Percentiles rank a stretch among this genome's conserved stretches.
These are phyloP conservation scores for Wickerhamomyces canadensis DNA, from an alignment of 805 yeast species.

Conservation along the genomic window DNA sequence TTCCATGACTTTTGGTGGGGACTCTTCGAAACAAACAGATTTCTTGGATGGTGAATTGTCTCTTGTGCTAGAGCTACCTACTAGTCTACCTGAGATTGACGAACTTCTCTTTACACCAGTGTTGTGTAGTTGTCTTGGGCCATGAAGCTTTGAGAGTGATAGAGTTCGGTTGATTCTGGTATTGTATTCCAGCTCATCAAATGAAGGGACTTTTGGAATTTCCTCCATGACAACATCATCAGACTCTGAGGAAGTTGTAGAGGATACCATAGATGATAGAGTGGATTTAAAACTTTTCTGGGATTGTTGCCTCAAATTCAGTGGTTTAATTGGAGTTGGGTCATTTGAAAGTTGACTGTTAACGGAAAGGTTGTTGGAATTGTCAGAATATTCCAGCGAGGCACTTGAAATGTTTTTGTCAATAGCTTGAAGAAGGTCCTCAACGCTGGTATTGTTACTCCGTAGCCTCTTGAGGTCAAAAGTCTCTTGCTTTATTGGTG, in stretches of 20 bases:
- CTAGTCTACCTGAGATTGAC: conserved; percentile 9
- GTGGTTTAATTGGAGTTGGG: conserved; percentile 23
- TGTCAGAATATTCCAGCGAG: conserved; percentile 9
- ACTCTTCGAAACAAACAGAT: conserved; percentile 32
- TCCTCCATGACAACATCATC: conserved; percentile 15
- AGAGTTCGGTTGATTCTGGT: conserved; percentile 23
- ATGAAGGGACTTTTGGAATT: conserved; percentile 23
- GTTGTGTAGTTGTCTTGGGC: conserved; percentile 24
- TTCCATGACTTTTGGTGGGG: conserved; percentile 34
- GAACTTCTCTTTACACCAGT: conserved; percentile 17
- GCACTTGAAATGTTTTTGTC: conserved; percentile 21
- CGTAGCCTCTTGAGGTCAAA: conserved; percentile 1
- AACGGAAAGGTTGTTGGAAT: conserved; percentile 7
- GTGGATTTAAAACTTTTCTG: conserved; percentile 1
- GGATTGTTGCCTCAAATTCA: conserved; percentile 16
- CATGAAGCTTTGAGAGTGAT: conserved; percentile 23
- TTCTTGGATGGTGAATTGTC: conserved; percentile 30
- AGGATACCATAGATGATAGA: background rate
- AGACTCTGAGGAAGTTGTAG: background rate
- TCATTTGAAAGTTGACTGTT: conserved; percentile 13
- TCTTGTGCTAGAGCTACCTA: conserved; percentile 5
- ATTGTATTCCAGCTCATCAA: conserved; percentile 30
- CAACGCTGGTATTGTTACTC: conserved; percentile 28
- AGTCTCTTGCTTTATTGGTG: conserved; percentile 14
- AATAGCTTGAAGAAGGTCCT: conserved; percentile 29